Conservation (phyloP, 192 early-diverging fungal species). For the Chytriomyces confervae region DNA sequence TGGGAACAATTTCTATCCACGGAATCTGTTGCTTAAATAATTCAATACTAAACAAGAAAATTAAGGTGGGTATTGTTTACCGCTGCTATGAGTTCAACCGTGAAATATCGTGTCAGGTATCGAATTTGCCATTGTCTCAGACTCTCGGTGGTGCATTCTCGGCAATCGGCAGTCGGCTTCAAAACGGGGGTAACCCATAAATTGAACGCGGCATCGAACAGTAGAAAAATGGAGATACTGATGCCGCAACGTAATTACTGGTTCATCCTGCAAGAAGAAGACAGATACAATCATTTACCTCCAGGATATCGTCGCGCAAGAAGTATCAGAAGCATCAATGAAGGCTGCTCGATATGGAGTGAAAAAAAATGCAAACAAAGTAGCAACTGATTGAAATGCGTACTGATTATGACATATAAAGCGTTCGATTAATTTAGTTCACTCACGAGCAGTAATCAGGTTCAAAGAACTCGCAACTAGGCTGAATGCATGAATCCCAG, state of each 20-base stretch:
- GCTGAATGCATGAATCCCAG: not conserved
- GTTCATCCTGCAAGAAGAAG: not conserved
- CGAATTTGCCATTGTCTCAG: not conserved
- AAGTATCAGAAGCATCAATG: not conserved
- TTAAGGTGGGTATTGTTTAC: not conserved
- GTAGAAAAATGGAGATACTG: not conserved
- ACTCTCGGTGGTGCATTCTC: not conserved
- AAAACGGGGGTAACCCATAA: not conserved
- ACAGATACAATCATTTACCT: not conserved
- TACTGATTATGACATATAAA: not conserved
- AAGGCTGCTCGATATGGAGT: slow-evolving; percentile 2
- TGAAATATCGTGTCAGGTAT: slow-evolving; percentile 1
- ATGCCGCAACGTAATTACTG: not conserved
- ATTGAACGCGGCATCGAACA: not conserved
- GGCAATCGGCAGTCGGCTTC: not conserved
- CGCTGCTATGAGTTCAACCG: not conserved
- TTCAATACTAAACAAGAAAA: not conserved
- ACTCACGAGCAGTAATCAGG: not conserved
- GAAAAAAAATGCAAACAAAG: slow-evolving; percentile 1
- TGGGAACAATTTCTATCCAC: not conserved
- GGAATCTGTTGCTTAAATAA: not conserved
- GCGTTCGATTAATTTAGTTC: not conserved
- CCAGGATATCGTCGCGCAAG: not conserved
- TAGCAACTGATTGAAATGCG: not conserved
- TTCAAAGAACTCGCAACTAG: not conserved